Evolutionary conservation across 2,329 filamentous ascomycete genomes (phyloP), one percentile per base, ranked within the genome.

Genomic region (Colletotrichum echinochloae): DNA sequence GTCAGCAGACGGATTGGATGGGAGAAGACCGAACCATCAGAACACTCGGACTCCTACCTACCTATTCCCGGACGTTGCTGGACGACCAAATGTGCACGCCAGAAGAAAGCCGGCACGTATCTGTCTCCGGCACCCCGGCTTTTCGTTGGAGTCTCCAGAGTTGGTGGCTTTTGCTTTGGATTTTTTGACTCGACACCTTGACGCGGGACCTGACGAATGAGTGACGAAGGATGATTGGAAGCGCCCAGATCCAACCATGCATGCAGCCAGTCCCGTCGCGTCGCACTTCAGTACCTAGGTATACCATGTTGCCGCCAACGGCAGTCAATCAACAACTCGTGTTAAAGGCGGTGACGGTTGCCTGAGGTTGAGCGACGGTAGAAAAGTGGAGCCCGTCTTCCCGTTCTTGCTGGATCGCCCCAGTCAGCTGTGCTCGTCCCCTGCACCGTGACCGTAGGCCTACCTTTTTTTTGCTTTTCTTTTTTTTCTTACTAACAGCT

Each of bases 291-390:
- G 12, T n/a, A n/a, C n/a, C n/a, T n/a, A n/a, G n/a, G n/a, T n/a
- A n/a, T 60, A 26, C 39, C 23, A 46, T 18, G 37, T 52, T 55
- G 37, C 26, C 49, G 35, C 35, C 35, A 23, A 20, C n/a, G 48
- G 44, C 55, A 44, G 20, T 49, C 55, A 60, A 56, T 28, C 20
- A n/a, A n/a, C 20, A 54, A 54, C 51, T 23, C 30, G 30, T 23
- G 30, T 66, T 54, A 41, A 28, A 44, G 57, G 41, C 57, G 57
- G 44, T 54, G 26, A 20, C 49, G 33, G 49, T 35, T 66, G 66
- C 66, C 66, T 70, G 56, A 68, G 56, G 51, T 63, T 55, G 28
- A 33, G 33, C 23, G 46, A 68, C 59, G 64, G 64, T 41, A 67
- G 51, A 68, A 71, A 63, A 48, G 28, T 33, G 68, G 46, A 18